Conservation (phyloP, 805 yeast species). For the Maudiozyma bulderi region DNA sequence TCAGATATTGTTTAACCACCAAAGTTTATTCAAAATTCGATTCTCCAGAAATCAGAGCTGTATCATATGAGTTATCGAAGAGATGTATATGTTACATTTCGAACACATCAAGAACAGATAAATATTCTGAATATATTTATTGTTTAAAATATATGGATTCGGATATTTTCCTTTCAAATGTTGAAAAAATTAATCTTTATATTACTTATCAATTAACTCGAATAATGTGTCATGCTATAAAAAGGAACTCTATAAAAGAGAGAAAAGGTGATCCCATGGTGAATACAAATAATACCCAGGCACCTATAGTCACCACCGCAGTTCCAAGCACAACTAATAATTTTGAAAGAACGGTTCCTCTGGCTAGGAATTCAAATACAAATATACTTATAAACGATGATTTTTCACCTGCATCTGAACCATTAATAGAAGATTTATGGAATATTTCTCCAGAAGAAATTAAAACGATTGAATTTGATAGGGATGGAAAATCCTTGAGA, state of each 20-base stretch:
- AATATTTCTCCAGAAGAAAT: neutral
- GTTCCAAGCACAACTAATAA: neutral
- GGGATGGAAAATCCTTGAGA: neutral
- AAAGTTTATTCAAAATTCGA: conserved; percentile 23
- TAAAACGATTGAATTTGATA: conserved; percentile 1
- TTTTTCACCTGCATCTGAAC: neutral
- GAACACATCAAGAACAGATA: conserved; percentile 17
- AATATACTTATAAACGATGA: neutral
- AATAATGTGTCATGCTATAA: conserved; percentile 24
- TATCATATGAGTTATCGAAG: conserved; percentile 62
- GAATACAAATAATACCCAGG: neutral
- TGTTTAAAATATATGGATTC: conserved; percentile 22
- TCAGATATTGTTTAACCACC: conserved; percentile 37
- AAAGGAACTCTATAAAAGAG: neutral
- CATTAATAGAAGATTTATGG: neutral
- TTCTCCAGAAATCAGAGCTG: conserved; percentile 42
- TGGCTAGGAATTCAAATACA: neutral
- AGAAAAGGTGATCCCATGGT: neutral
- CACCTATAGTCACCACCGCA: neutral
- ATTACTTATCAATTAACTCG: conserved; percentile 66
- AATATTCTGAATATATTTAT: conserved; percentile 4
- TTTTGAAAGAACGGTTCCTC: neutral
- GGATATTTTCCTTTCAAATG: conserved; percentile 39
- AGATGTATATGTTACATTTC: conserved; percentile 61
- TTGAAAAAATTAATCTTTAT: conserved; percentile 65